Evolutionary conservation across 345 rosid genomes (phyloP), one percentile per base, ranked within the genome.

Genomic region (Acer saccharum): DNA sequence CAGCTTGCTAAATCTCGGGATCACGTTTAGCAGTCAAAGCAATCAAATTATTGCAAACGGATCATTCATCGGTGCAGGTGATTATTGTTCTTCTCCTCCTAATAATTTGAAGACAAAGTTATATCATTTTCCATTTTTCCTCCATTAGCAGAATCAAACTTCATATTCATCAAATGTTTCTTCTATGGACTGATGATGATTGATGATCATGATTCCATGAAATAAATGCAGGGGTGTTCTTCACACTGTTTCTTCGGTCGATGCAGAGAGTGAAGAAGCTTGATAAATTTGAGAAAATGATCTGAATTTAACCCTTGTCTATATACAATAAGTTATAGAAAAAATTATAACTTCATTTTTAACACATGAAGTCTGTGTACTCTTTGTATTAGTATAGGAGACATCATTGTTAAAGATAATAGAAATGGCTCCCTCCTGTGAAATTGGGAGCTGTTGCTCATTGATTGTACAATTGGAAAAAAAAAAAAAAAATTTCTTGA

Each of bases 231-330:
- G 98, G 97, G 55, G 85, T 90, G 46, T 93, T 91, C 83, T 78
- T 93, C 80, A 20, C 77, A 16, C 74, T 92, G 84, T 52, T 93
- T 16, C 25, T 91, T 61, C 80, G 92, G 82, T 91, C 97, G 5
- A 96, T 96, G 97, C 91, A 87, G 67, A 83, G 90, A 84, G 94
- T 92, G 85, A 90, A 87, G 82, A 89, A 6, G 75, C 96, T 93
- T 5, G 96, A 93, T 13, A 91, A 95, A 80, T 91, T 93, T 67
- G 98, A 95, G 93, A 95, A 92, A 87, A 95, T 92, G 99, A 86
- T 95, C 72, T 95, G 87, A 90, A 78, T 55, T 23, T 63, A 48
- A 21, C 43, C 18, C 23, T 12, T 6, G 20, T 32, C 5, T 25
- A 61, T 21, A 35, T 35, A 35, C 39, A 18, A 52, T 48, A 63